Base-by-base conservation (phyloP, 78 protist genomes). In the Cyanophora paradoxa region DNA sequence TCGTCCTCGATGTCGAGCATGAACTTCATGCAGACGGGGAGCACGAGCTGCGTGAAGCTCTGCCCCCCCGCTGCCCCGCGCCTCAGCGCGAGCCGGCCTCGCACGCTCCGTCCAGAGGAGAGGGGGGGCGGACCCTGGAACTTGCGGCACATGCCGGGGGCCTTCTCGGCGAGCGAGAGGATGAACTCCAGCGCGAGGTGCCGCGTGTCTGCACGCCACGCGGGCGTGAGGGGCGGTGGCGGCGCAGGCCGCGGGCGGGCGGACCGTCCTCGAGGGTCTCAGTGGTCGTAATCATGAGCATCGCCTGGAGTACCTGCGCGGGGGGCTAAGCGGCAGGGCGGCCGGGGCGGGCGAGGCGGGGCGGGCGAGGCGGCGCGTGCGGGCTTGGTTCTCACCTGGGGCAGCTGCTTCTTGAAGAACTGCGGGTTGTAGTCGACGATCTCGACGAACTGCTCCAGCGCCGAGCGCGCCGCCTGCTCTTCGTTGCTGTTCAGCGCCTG, bases 111-210 rank as follows among this genome's bases (percentile, higher is more conserved):
- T n/a, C n/a, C n/a, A n/a, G n/a, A n/a, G n/a, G n/a, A n/a, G n/a
- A n/a, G n/a, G n/a, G n/a, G n/a, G n/a, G n/a, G n/a, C n/a, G n/a
- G n/a, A 17, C 54, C 30, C 11, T 2, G 28, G 13, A 64, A 24
- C 66, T 50, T 46, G 39, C 54, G 50, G 33, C 36, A 44, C 52
- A 41, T 20, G 10, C 34, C 66, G 19, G 74, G 61, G 26, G 68
- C 75, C 30, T 11, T 17, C 67, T 65, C 81, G 14, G 75, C 74
- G 57, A 56, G 4, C 26, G 81, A 65, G 36, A 76, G 48, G 31
- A 76, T 40, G 54, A 65, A 66, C 74, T 76, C 81, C 19, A 65
- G 61, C 17, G 81, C 81, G 13, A 76, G 81, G 42, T 59, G 69
- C 36, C 74, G 81, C 41, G 64, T 62, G 26, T 61, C 34, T n/a